Evolutionary conservation across 2,329 filamentous ascomycete species (phyloP), one percentile per base, ranked within the genome.

Genomic region (Phoma sp.): DNA sequence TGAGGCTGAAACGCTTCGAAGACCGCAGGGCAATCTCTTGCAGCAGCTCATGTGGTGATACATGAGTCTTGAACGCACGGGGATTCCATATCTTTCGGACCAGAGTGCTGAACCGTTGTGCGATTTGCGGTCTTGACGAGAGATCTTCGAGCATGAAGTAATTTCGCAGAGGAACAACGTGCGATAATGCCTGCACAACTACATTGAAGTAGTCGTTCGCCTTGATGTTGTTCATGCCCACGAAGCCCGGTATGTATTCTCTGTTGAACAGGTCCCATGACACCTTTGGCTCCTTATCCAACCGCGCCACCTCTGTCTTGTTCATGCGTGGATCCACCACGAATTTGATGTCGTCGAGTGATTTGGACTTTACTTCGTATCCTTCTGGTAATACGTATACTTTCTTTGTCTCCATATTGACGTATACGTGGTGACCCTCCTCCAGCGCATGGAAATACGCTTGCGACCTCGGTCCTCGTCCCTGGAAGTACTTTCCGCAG

Each of bases 161-260:
- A 74, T 98, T 97, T 31, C 95, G 87, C 64, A 99, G 81, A 4
- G 95, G 94, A 19, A 88, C 81, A 24, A 98, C 92, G 76, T 99
- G 95, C 2, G 94, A 88, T 33, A 99, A 83, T 6, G 93, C 89
- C 76, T 99, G 95, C 43, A 96, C 89, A 3, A 97, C 85, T 24
- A 96, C 94, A 73, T 99, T 99, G 71, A 98, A 84, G 78, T 99
- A 99, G 80, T 99, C 95, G 78, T 99, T 99, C 55, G 95, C 92
- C 77, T 99, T 99, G 82, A 99, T 97, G 78, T 99, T 99, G 83
- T 99, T 99, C 91, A 99, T 96, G 63, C 95, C 95, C 58, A 99
- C 92, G 73, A 93, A 99, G 6, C 95, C 94, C 19, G 95, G 95
- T 63, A 88, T 88, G 77, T 99, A 99, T 73, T 90, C 87, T 76